A percentile compares a stretch with the other conserved stretches of the same genome.
These are phyloP conservation scores for Haematococcus lacustris DNA, from an alignment of 139 green algal species.

Conservation along the genomic window DNA sequence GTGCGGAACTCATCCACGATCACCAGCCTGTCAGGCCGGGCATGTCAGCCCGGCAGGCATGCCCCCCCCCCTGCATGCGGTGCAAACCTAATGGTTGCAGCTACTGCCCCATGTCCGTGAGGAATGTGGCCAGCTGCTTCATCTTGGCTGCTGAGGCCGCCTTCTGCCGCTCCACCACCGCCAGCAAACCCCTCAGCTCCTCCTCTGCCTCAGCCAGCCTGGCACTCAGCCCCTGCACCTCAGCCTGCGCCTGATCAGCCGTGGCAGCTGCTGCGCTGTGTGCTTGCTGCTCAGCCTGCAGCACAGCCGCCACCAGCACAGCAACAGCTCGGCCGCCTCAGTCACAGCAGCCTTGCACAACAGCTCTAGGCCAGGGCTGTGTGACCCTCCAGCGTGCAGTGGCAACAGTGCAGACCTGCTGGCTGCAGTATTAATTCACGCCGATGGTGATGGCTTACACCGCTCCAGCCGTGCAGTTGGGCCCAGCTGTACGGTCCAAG, in stretches of 20 bases:
- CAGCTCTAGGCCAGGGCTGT: no score
- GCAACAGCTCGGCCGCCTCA: neutral
- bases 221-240: constrained; percentile 15
- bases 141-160: constrained; percentile 50
- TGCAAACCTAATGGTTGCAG: no score
- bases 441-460: neutral
- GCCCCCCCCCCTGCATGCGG: no score
- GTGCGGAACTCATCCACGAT: no score
- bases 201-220: constrained; percentile 51
- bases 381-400: no score
- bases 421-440: neutral
- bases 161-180: constrained; percentile 53
- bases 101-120: constrained; percentile 32
- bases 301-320: neutral
- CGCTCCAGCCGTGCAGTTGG: no score
- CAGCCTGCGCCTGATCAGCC: constrained; percentile 2
- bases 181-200: constrained; percentile 59
- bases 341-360: neutral
- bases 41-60: no score
- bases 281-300: constrained; percentile 7
- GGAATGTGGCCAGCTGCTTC: constrained; percentile 42
- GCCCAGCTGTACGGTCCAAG: no score
- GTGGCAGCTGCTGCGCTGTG: neutral
- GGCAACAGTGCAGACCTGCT: neutral
- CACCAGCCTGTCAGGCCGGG: no score